Evolutionary conservation across 1,139 yeast genomes (phyloP).

Genomic region (Suhomyces ambrosiae): DNA sequence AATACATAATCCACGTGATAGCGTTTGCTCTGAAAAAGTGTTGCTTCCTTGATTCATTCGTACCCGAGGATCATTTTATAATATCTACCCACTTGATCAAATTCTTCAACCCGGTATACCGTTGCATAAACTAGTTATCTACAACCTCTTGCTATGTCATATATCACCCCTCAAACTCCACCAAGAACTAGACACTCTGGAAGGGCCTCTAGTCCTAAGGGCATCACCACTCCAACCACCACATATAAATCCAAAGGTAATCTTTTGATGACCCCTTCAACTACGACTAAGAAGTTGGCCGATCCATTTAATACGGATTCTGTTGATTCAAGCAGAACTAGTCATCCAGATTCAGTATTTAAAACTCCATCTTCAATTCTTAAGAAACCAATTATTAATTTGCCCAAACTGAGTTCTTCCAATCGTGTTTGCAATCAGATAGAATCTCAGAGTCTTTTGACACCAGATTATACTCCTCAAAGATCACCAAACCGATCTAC

Average conservation of each 20-base stretch:
- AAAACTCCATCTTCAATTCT: conserved; percentile 17
- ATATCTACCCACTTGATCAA: no score
- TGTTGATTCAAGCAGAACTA: neutral
- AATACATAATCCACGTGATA: no score
- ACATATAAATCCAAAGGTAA: conserved; percentile 8
- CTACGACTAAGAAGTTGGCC: conserved; percentile 14
- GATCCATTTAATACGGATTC: conserved; percentile 9
- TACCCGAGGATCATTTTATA: no score
- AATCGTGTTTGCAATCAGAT: neutral
- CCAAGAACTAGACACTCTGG: conserved; percentile 7
- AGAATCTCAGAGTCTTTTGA: conserved; percentile 21
- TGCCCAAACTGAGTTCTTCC: conserved; percentile 1
- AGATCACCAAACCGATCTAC: conserved; percentile 17
- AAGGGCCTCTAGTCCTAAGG: conserved; percentile 9
- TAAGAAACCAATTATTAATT: conserved; percentile 13
- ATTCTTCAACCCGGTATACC: neutral
- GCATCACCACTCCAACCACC: conserved; percentile 10
- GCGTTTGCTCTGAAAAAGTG: no score
- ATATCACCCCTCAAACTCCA: conserved; percentile 13
- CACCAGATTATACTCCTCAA: conserved; percentile 44
- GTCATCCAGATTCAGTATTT: conserved; percentile 9
- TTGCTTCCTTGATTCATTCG: no score
- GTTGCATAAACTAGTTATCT: neutral
- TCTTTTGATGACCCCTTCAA: conserved; percentile 15
- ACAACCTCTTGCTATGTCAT: conserved; percentile 1